Base-by-base conservation (phyloP, 2,329 filamentous ascomycete genomes). In the Calonectria crousiana region DNA sequence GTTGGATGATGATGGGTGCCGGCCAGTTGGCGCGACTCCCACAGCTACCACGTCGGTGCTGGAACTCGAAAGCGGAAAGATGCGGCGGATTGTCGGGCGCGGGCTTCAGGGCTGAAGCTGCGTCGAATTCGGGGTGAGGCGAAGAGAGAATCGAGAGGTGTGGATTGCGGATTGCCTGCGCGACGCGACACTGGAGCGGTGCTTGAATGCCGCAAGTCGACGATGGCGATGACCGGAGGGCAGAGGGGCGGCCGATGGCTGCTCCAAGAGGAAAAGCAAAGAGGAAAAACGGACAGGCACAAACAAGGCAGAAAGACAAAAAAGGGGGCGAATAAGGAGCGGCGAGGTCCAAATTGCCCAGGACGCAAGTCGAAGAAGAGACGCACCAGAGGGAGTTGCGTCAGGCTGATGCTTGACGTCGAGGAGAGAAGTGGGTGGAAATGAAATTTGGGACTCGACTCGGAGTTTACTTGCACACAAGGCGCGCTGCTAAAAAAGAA, bases 11-110 rank as follows among this genome's bases (percentile, higher is more conserved):
- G 77, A 79, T 79, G 82, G 81, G 81, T 75, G 83, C 78, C 83
- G 83, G 80, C 80, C 81, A 82, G 76, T 72, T 81, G 75, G 77
- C 78, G 82, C 83, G 83, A 84, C 83, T 78, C 81, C 80, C 80
- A 78, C 80, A 81, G 71, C 73, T 73, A 73, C 69, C 74, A 75
- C 58, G 64, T 64, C 49, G 70, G 58, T 71, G 74, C 64, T 74
- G 78, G 52, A 67, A 71, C 76, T 78, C 65, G 72, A 73, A 66
- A 60, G 69, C 67, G 67, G 53, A 73, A 47, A 53, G 69, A 62
- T 36, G 56, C 36, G 62, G 30, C 26, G 72, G 62, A 69, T 69
- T 38, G 56, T 72, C 73, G 28, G 66, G 70, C 74, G 49, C 65
- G 74, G 72, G 74, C 75, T 77, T 79, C 75, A 76, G 75, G 62